These are phyloP conservation scores for Cercophora samala DNA, from an alignment of 495 filamentous ascomycete species.

Conservation along the genomic window DNA sequence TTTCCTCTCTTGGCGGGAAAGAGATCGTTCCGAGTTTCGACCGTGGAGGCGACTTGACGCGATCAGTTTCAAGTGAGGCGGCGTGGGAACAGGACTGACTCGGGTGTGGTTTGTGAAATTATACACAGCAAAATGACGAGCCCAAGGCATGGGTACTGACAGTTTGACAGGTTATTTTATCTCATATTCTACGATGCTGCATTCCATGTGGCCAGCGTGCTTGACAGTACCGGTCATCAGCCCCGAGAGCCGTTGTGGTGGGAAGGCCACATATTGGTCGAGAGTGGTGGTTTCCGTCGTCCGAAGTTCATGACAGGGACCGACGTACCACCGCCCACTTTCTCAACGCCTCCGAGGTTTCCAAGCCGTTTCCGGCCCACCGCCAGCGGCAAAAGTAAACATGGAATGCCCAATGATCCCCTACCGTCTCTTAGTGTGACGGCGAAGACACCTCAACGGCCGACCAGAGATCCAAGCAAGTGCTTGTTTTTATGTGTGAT, in stretches of 20 bases:
- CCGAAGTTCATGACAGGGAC: conserved; percentile 10
- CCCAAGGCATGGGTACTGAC: neutral
- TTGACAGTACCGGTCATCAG: neutral
- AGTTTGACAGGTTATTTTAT: neutral
- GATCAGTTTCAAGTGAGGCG: conserved; percentile 3
- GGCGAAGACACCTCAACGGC: neutral
- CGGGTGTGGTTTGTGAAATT: neutral
- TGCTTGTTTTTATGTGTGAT: neutral
- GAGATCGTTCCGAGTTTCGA: conserved; percentile 1
- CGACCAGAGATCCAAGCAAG: conserved; percentile 1
- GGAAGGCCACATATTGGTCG: neutral
- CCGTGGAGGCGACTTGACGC: neutral
- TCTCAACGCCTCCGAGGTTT: conserved; percentile 1
- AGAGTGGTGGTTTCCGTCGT: neutral
- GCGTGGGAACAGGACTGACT: neutral
- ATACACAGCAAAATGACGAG: neutral
- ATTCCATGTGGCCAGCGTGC: no score
- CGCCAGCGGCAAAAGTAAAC: conserved; percentile 1
- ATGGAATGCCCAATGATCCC: conserved; percentile 7
- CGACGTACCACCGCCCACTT: conserved; percentile 4
- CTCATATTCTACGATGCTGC: neutral
- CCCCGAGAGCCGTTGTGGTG: neutral
- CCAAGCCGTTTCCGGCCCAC: conserved; percentile 9
- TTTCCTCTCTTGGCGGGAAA: neutral
- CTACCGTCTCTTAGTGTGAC: neutral